Base-by-base conservation (phyloP, 2,329 filamentous ascomycete species). In the Zymoseptoria tritici region DNA sequence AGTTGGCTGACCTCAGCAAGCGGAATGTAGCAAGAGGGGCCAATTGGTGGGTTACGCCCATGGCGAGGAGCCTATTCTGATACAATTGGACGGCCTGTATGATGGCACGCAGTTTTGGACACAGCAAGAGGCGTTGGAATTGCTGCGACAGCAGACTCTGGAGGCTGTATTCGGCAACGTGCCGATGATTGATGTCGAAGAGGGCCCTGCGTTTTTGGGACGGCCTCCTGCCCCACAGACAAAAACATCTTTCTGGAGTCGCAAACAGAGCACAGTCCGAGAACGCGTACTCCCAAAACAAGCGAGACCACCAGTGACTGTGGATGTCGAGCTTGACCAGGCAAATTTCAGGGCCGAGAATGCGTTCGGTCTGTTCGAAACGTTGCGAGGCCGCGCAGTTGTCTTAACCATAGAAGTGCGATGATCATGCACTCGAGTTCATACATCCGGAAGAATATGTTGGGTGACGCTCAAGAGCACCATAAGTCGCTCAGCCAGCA, bases 291-390 rank as follows among this genome's bases (percentile, higher is more conserved):
- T 29, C 21, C 29, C 58, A 7, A 59, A 50, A 21, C 49, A 57
- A n/a, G 6, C 49, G 3, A 31, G 9, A 19, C 56, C 59, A 49
- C 58, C 60, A 19, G 65, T 69, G 46, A 62, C 53, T 11, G 67
- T 71, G 3, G 62, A 68, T 8, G 73, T 78, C 9, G 63, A 67
- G 49, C 64, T 75, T 60, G 73, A 74, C 50, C 74, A 77, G 22
- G 67, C 78, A 11, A 73, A 73, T 53, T 71, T 79, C 55, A 72
- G 78, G 8, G 71, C 71, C 19, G 75, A 78, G 60, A 79, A 71
- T 50, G 72, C 74, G 13, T 76, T 77, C 68, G 78, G 78, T 0
- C 66, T 80, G 55, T 77, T 75, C 62, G 75, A 79, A 59, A 79
- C 76, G 9, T 66, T 68, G 51, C 59, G 63, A 42, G 68, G 60